Conservation (phyloP, 2,329 filamentous ascomycete genomes). For the Arthroderma uncinatum region DNA sequence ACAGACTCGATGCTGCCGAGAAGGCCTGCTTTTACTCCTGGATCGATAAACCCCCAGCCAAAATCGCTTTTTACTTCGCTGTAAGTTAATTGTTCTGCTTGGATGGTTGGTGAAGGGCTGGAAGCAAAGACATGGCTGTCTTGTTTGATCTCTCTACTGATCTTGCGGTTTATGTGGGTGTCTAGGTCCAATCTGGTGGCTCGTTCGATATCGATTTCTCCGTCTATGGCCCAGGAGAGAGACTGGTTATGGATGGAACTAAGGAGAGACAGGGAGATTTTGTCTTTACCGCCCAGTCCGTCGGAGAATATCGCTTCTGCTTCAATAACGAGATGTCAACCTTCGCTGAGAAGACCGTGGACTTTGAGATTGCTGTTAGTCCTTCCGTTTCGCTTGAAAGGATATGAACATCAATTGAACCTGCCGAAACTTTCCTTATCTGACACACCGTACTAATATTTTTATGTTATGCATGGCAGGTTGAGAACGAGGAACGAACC, state of each 20-base stretch:
- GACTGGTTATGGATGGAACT: conserved; percentile 68
- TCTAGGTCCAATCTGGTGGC: conserved; percentile 89
- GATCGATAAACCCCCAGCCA: conserved; percentile 66
- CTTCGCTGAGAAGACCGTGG: conserved; percentile 92
- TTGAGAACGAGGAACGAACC: conserved; percentile 79
- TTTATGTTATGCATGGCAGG: conserved; percentile 41
- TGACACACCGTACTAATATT: neutral
- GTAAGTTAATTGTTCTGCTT: conserved; percentile 45
- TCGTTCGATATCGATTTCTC: conserved; percentile 94
- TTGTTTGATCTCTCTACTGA: conserved; percentile 2
- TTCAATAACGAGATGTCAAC: conserved; percentile 99
- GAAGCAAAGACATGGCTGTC: neutral
- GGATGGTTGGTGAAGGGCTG: neutral
- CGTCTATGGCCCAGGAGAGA: conserved; percentile 70
- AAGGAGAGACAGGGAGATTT: conserved; percentile 96
- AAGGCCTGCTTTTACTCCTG: conserved; percentile 88
- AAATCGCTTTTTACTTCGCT: conserved; percentile 97
- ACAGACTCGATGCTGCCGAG: conserved; percentile 81
- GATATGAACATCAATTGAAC: neutral
- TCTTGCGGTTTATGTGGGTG: neutral
- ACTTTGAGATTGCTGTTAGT: conserved; percentile 89
- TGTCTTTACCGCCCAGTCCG: conserved; percentile 82
- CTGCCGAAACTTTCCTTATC: neutral
- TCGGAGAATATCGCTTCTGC: conserved; percentile 91
- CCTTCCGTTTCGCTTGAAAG: neutral